Evolutionary conservation across 805 yeast genomes (phyloP).

Genomic region (Priceomyces medius): DNA sequence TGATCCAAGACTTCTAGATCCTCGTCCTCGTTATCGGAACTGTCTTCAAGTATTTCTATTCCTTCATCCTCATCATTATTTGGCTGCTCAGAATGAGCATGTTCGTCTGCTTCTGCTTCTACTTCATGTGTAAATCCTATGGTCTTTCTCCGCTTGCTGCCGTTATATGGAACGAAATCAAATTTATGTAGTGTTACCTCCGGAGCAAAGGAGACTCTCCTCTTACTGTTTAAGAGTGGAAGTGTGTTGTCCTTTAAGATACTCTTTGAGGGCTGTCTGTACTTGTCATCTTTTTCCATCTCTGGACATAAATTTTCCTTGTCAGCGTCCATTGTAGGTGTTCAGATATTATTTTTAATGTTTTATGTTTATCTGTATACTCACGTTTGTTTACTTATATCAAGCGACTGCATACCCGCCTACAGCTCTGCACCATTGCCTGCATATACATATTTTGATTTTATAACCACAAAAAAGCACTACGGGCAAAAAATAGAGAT

Average conservation of each 20-base stretch:
- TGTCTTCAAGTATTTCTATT: slow-evolving; percentile 14
- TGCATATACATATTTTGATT: too few species aligned
- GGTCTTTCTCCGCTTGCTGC: slow-evolving; percentile 22
- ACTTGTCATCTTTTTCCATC: slow-evolving; percentile 7
- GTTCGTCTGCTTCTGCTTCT: slow-evolving; percentile 12
- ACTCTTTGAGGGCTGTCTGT: slow-evolving; percentile 15
- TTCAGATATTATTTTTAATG: not conserved
- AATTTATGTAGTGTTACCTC: slow-evolving; percentile 66
- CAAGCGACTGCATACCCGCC: not conserved
- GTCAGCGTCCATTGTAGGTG: not conserved
- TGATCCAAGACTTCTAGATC: slow-evolving; percentile 4
- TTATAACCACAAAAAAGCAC: too few species aligned
- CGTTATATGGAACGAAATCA: slow-evolving; percentile 31
- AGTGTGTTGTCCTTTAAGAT: slow-evolving; percentile 24
- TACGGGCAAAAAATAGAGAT: too few species aligned
- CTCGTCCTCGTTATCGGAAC: slow-evolving; percentile 24
- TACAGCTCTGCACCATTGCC: not conserved
- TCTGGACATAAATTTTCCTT: not conserved
- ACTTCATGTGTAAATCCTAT: slow-evolving; percentile 20
- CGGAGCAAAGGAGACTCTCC: slow-evolving; percentile 78
- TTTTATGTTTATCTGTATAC: not conserved
- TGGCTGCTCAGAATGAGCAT: not conserved
- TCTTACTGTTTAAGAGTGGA: slow-evolving; percentile 20
- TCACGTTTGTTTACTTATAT: slow-evolving; percentile 1
- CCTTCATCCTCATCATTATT: not conserved